Base-by-base conservation (phyloP, 2,329 filamentous ascomycete genomes). In the Penicillium concentricum region DNA sequence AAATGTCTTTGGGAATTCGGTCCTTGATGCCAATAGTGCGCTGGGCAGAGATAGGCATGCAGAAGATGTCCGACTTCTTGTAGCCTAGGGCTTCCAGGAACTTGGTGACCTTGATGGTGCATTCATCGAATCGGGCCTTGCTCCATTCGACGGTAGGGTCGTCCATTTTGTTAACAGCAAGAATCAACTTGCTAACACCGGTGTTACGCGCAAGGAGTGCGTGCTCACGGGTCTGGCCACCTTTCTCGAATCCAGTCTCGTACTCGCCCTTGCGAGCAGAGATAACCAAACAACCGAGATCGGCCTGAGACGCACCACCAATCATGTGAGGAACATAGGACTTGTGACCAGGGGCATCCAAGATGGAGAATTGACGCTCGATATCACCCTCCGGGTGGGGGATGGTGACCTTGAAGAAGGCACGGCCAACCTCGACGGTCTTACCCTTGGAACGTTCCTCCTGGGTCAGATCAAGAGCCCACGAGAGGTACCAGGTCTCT, bases 101-200 rank as follows among this genome's bases (percentile, higher is more conserved):
- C 65, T 87, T 84, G 16, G 86, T 77, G 48, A 99, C 85, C 80
- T 97, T 99, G 64, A 87, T 87, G 4, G 87, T 92, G 76, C 94
- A 99, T 78, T 99, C 94, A 70, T 91, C 87, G 80, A 91, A 99
- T 55, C 94, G 88, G 39, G 90, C 90, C 68, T 97, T 86, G 53
- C 90, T 94, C 95, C 95, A 99, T 71, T 96, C 86, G 50, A 99
- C 95, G 3, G 94, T 99, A 12, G 88, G 82, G 73, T 99, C 94
- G 72, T 99, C 94, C 95, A 99, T 99, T 83, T 99, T 99, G 85
- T 99, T 99, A 73, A 97, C 92, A 51, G 84, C 94, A 30, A 99
- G 88, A 44, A 97, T 82, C 54, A 99, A 84, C 79, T 97, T 97
- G 83, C 96, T 96, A 58, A 99, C 94, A 77, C 94, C 94, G 74